Evolutionary conservation across 73 alveolate species (phyloP).

Genomic region (Paramecium sexaurelia): DNA sequence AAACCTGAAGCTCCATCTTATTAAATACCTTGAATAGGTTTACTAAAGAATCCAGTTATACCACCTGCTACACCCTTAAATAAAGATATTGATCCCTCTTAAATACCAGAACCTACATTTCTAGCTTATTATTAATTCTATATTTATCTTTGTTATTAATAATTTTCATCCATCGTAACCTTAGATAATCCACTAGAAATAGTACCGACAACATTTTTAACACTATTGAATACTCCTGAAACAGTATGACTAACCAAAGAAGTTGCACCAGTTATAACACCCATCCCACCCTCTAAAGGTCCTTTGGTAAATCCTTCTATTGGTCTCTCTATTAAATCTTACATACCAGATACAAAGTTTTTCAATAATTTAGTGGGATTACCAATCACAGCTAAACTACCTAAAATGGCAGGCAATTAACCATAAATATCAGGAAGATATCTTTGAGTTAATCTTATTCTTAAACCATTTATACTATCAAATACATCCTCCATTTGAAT

Average conservation of each 20-base stretch:
- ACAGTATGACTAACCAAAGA: constrained; percentile 94
- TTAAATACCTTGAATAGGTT: constrained; percentile 90
- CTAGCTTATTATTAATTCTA: constrained; percentile 89
- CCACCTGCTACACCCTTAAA: constrained; percentile 83
- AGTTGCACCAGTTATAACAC: constrained; percentile 92
- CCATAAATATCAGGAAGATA: constrained; percentile 68
- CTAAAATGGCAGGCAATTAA: constrained; percentile 81
- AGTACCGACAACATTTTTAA: constrained; percentile 87
- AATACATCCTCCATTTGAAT: constrained; percentile 70
- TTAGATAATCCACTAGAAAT: constrained; percentile 90
- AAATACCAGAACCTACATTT: constrained; percentile 92
- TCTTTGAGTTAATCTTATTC: constrained; percentile 55
- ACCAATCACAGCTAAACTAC: constrained; percentile 94
- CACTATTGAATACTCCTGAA: constrained; percentile 95
- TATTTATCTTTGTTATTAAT: constrained; percentile 86
- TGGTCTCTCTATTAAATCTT: constrained; percentile 96
- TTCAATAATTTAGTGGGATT: constrained; percentile 91
- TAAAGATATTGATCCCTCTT: constrained; percentile 83
- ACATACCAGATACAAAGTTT: constrained; percentile 92
- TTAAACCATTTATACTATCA: constrained; percentile 74
- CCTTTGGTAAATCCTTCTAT: constrained; percentile 94
- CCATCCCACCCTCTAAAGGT: constrained; percentile 93
- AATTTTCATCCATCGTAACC: constrained; percentile 94
- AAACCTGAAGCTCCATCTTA: constrained; percentile 89
- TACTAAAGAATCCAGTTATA: constrained; percentile 85